Evolutionary conservation across 176 grass and related monocot species (phyloP), one percentile per base, ranked within the genome.

Genomic region (Oryza nivara): DNA sequence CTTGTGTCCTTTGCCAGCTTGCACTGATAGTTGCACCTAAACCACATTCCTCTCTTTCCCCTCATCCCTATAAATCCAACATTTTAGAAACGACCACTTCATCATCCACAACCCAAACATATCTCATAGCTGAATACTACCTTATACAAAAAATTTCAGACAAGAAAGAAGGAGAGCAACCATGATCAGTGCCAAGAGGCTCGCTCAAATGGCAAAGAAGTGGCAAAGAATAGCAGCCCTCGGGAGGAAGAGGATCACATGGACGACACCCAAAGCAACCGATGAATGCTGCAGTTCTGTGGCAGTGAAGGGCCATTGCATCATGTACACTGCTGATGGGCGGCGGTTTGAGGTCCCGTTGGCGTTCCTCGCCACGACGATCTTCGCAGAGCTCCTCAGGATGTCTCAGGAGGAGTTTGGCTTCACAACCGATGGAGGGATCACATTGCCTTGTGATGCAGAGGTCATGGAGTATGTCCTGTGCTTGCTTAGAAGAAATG

Each of bases 341-440:
- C 67, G 8, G 51, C 75, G 83, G 35, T 91, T 95, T 0, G 85
- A 91, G 88, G 85, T 92, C 23, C 93, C 86, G 0, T 43, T 95
- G 56, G 19, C 38, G 0, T 91, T 76, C 26, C 90, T 92, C 0
- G 41, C 61, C 35, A 89, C 44, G 4, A 25, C 3, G 14, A n/a
- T 95, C 77, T 69, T 95, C 19, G 3, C 20, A 9, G 88, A 90
- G 76, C 83, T 95, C n/a, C 79, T 95, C 11, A 20, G 22, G 7
- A 44, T 95, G 79, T 87, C 93, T 0, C 88, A 86, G 58, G 91
- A 94, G 61, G 92, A 81, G 70, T 95, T 90, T 4, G 88, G 90
- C 9, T 84, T 88, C 38, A 25, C 66, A 0, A 25, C 67, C 14
- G 64, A 25, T 0, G 85, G 88, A 5, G 81, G 79, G 10, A 92